A percentile compares a stretch with the other conserved stretches of the same genome.
Evolutionary conservation across 2,329 filamentous ascomycete genomes (phyloP).

Genomic region (Trichoderma koningiopsis): DNA sequence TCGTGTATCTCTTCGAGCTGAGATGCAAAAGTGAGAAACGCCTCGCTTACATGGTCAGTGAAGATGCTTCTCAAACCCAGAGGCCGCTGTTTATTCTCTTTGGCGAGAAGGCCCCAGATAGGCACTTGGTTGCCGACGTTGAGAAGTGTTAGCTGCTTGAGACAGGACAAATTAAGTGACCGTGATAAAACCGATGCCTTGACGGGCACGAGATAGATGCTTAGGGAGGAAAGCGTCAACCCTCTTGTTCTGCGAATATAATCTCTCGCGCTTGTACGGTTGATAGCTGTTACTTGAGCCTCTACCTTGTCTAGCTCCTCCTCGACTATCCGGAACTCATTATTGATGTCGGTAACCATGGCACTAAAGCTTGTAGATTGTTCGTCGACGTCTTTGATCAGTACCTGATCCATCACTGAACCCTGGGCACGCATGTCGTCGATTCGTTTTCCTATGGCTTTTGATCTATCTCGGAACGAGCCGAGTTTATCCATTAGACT

Average conservation of each 20-base stretch:
- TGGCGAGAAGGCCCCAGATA: constrained; percentile 60
- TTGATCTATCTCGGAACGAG: constrained; percentile 38
- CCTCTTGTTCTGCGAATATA: constrained; percentile 63
- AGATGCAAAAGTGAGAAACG: constrained; percentile 57
- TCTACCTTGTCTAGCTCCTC: constrained; percentile 38
- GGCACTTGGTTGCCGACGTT: constrained; percentile 64
- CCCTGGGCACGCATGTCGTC: constrained; percentile 33
- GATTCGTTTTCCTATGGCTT: constrained; percentile 37
- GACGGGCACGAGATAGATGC: constrained; percentile 61
- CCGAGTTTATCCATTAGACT: constrained; percentile 39
- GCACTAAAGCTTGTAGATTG: constrained; percentile 37
- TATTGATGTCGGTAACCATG: constrained; percentile 40
- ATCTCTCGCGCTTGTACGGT: constrained; percentile 42
- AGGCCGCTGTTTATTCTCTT: constrained; percentile 54
- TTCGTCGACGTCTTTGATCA: constrained; percentile 28
- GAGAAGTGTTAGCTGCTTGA: constrained; percentile 62
- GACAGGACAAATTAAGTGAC: constrained; percentile 57
- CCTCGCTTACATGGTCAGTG: constrained; percentile 62
- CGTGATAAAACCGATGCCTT: constrained; percentile 59
- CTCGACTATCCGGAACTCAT: constrained; percentile 40
- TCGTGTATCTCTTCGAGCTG: constrained; percentile 58
- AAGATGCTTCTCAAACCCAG: constrained; percentile 60
- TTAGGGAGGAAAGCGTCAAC: constrained; percentile 56
- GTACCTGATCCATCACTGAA: constrained; percentile 32
- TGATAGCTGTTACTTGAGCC: neutral